These are phyloP conservation scores for Bipolaris gigantea DNA, from an alignment of 2,329 filamentous ascomycete genomes.

Conservation along the genomic window DNA sequence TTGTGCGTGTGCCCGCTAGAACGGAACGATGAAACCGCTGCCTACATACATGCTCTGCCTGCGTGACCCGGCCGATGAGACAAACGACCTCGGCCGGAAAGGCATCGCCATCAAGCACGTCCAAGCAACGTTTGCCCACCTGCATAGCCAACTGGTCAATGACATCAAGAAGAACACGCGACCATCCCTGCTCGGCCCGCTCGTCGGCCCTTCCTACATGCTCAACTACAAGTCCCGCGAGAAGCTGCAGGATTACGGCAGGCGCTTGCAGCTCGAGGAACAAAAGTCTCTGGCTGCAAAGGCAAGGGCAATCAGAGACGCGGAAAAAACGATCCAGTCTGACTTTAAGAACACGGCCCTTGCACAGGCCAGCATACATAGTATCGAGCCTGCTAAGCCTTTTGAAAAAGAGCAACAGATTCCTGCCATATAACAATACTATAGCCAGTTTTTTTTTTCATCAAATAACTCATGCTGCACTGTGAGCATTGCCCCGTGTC, in stretches of 20 bases:
- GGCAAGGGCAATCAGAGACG: conserved; percentile 21
- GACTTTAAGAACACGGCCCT: not conserved
- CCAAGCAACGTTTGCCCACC: conserved; percentile 46
- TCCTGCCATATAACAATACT: too few species aligned
- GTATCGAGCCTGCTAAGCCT: not conserved
- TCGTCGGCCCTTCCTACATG: conserved; percentile 27
- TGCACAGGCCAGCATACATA: not conserved
- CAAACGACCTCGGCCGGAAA: conserved; percentile 60
- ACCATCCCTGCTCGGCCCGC: conserved; percentile 20
- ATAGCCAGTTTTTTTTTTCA: too few species aligned
- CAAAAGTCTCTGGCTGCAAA: conserved; percentile 8
- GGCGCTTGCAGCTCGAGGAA: not conserved
- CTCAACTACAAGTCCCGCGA: conserved; percentile 17
- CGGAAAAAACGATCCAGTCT: not conserved
- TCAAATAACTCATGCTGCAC: not conserved
- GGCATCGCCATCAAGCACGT: conserved; percentile 55
- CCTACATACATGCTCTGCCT: conserved; percentile 52
- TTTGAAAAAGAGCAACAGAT: too few species aligned
- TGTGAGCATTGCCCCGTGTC: not conserved
- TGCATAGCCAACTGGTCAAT: conserved; percentile 16
- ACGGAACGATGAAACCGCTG: conserved; percentile 14
- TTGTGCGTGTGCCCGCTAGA: conserved; percentile 7
- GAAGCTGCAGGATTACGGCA: conserved; percentile 21
- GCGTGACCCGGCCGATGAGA: conserved; percentile 61
- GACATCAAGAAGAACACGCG: conserved; percentile 21